Base-by-base conservation (phyloP, 306 rosid genomes). In the Psophocarpus tetragonolobus region DNA sequence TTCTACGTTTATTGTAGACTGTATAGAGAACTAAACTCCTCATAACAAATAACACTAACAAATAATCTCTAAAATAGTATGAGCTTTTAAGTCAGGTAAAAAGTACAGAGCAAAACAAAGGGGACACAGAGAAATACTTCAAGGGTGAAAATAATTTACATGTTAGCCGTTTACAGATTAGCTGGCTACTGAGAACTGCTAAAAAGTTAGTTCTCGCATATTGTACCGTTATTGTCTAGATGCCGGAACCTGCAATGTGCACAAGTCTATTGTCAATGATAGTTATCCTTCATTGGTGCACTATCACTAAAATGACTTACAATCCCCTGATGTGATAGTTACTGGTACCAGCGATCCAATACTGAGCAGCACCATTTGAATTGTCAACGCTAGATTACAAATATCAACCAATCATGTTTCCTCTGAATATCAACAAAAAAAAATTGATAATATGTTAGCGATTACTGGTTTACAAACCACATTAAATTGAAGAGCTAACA, bases 101-200 rank as follows among this genome's bases (percentile, higher is more conserved):
- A 15, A 41, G 44, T 6, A 39, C 57, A 14, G 14, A 39, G 36
- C 10, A 8, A 10, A 42, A 58, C 18, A 5, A 30, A 17, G 53
- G 14, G 29, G 29, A 8, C 39, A n/a, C n/a, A n/a, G n/a, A 73
- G 32, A 53, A 23, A 53, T 77, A 32, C 6, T 21, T 13, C 8
- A 17, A 76, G 81, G 50, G 57, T 51, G 61, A 67, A 12, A 64
- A 78, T 73, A 78, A 87, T 77, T 81, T 87, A 87, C 87, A 85
- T 77, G 85, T 84, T 84, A 29, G 67, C 64, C 18, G 32, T 72
- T 80, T 87, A 87, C 88, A 87, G 70, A 84, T 84, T 85, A 84
- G 90, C 63, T 50, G 66, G 80, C 32, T 69, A 88, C 80, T 75
- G 78, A 80, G 74, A 85, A 78, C 80, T 79, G 82, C 85, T 61